Evolutionary conservation across 306 rosid species (phyloP), one percentile per base, ranked within the genome.

Genomic region (Dryas alaskensis): DNA sequence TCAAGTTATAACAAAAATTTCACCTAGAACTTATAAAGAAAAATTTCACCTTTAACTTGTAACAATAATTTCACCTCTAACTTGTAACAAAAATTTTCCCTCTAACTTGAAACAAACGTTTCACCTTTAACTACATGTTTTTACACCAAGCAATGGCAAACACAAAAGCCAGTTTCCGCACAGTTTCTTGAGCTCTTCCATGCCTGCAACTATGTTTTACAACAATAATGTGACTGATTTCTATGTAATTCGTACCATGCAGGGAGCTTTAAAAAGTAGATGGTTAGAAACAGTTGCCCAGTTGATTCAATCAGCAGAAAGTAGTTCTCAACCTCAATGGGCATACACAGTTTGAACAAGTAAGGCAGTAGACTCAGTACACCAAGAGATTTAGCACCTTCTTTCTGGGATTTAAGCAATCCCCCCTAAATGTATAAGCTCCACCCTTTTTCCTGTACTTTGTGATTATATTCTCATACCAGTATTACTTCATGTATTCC

Each of bases 401-500:
- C 65, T 50, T 42, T 22, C 46, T 11, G 61, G 11, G 73, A 70
- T 52, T 76, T 50, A 76, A 78, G 84, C 83, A 50, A 76, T 22
- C 76, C 59, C 13, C 45, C 54, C 61, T 42, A 71, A 57, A 65
- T 65, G 44, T 19, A 3, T 13, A 4, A 44, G 55, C 12, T 54
- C 16, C 31, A 63, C 55, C 77, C 72, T 69, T 78, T 42, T 63
- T 62, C 62, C 49, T 57, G 64, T 68, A 64, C 69, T 62, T 54
- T 17, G 75, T 78, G 54, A 78, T 47, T 60, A 5, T 73, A 45
- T 81, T 80, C 71, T 25, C 49, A 60, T 70, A 60, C 58, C 40
- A 6, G 79, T 48, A 42, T 81, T 88, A 88, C 73, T 85, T 94
- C 66, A 91, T 73, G 88, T 88, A 94, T 62, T 91, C 96, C 69